Percentiles rank a stretch among this genome's conserved stretches.
Conservation (phyloP, 805 yeast genomes). For the Candida khao-thaluensis region DNA sequence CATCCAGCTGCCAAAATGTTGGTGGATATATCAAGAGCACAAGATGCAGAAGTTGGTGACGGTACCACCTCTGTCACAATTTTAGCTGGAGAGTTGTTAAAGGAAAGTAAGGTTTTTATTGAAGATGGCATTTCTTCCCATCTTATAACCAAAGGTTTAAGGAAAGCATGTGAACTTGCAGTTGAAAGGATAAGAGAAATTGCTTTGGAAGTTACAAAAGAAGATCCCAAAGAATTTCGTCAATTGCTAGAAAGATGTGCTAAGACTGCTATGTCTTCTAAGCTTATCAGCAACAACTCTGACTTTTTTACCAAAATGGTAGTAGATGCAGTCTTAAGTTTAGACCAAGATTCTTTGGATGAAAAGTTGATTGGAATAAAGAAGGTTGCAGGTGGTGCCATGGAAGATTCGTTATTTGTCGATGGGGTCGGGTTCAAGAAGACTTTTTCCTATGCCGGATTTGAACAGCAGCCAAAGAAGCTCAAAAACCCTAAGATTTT, state of each 20-base stretch:
- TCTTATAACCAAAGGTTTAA: conserved; percentile 81
- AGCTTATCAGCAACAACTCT: conserved; percentile 83
- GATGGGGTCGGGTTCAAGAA: conserved; percentile 97
- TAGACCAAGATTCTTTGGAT: conserved; percentile 83
- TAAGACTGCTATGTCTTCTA: conserved; percentile 95
- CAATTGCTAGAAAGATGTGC: conserved; percentile 88
- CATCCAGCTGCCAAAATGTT: conserved; percentile 98
- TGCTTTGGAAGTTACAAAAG: conserved; percentile 64
- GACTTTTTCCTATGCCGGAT: conserved; percentile 97
- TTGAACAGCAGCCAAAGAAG: conserved; percentile 95
- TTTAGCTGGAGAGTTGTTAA: conserved; percentile 89
- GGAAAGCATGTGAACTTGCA: conserved; percentile 78
- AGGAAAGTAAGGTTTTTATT: conserved; percentile 84
- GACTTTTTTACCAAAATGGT: conserved; percentile 93
- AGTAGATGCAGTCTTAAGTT: conserved; percentile 87
- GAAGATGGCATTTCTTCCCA: conserved; percentile 97
- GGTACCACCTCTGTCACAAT: conserved; percentile 98
- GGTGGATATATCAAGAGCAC: conserved; percentile 93
- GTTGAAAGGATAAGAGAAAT: conserved; percentile 70
- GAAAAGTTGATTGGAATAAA: conserved; percentile 91
- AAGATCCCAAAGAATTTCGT: conserved; percentile 53
- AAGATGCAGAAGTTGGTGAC: conserved; percentile 98
- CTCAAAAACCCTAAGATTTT: conserved; percentile 80
- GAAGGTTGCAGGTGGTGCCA: conserved; percentile 92
- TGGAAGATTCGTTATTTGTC: conserved; percentile 87